Percentiles rank a stretch among this genome's conserved stretches.
These are phyloP conservation scores for Voacanga thouarsii DNA, from an alignment of 257 asterid species.

Conservation along the genomic window DNA sequence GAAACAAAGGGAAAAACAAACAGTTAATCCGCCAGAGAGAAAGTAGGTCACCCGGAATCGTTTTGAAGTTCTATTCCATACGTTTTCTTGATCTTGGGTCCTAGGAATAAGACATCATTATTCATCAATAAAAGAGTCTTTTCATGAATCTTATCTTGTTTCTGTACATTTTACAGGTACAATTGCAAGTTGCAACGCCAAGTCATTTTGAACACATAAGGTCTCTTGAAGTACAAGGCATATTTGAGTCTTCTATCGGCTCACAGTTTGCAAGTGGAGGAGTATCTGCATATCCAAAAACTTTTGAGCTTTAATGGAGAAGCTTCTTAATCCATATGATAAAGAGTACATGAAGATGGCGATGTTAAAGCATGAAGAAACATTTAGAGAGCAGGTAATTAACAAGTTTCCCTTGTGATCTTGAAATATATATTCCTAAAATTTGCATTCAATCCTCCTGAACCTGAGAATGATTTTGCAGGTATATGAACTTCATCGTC, in stretches of 20 bases:
- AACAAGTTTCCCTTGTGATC: background rate
- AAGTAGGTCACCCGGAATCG: background rate
- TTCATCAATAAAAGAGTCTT: background rate
- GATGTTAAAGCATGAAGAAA: constrained; percentile 90
- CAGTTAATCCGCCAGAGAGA: background rate
- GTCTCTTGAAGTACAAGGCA: background rate
- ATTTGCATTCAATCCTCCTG: background rate
- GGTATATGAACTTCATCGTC: constrained; percentile 89
- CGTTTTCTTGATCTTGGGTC: background rate
- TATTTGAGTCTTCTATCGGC: background rate
- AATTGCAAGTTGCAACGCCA: background rate
- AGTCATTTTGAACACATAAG: background rate
- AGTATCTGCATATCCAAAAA: background rate
- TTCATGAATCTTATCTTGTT: constrained; percentile 3
- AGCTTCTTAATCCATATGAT: constrained; percentile 58
- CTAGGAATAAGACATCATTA: background rate
- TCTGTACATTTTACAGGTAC: constrained; percentile 14
- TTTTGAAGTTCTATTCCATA: background rate
- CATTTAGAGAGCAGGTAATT: constrained; percentile 79
- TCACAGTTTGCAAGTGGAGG: background rate
- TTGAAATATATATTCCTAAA: background rate
- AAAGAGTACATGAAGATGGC: constrained; percentile 84
- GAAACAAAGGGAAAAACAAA: constrained; percentile 3
- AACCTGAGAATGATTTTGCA: constrained; percentile 41
- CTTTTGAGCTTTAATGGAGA: constrained; percentile 48